Base-by-base conservation (phyloP, 2,329 filamentous ascomycete genomes). In the Alternaria triticimaculans region DNA sequence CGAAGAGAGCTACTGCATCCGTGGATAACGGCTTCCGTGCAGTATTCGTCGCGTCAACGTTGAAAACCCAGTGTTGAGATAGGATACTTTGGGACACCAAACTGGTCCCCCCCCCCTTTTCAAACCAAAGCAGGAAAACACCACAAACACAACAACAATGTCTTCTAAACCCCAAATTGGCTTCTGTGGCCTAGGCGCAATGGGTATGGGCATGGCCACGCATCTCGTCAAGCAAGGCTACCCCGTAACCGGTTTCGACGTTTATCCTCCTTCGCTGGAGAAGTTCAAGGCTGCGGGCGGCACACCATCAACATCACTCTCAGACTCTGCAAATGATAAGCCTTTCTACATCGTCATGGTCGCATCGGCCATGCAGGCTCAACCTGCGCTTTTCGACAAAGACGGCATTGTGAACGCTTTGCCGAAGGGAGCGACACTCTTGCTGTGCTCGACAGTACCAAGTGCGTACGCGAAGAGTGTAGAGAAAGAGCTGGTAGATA, bases 181-280 rank as follows among this genome's bases (percentile, higher is more conserved):
- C 67, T 92, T 93, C 80, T 89, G 91, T 67, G 91, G 91, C 83
- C 89, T 94, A 4, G 91, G 91, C 60, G 91, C 91, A 80, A 93
- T 93, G 91, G 91, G 91, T 75, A 91, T 92, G 77, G 91, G 91
- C 76, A 93, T 94, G 91, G 91, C 91, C 67, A 91, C 87, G 63
- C 86, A 93, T 75, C 86, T 94, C 49, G 83, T 93, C 72, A 88
- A 88, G 69, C 81, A 87, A 67, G 89, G 89, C 62, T 92, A 90
- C 78, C 64, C 82, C 25, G 90, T 93, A 23, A 89, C 87, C 21
- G 91, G 91, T 60, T 93, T 89, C 76, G 91, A 94, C 73, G 87
- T 93, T 44, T 92, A 87, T 81, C 82, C 82, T 3, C 88, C 90
- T 6, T 89, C 90, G 0, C 84, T 93, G 33, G 87, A 90, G 59